Conservation (phyloP, 345 rosid species). For the Iberis pinnata region DNA sequence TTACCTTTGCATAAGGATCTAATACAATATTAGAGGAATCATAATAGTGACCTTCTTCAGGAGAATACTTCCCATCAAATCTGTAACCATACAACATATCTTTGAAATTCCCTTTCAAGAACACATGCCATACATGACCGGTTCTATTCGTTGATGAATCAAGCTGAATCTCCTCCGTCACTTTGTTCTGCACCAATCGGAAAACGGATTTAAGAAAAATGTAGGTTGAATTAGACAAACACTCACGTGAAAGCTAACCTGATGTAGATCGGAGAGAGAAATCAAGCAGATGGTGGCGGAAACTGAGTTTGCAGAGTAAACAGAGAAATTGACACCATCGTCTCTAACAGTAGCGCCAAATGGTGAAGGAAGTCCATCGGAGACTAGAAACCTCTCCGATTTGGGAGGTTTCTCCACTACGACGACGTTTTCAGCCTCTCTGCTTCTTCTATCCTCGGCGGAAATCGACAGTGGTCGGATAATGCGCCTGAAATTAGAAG, state of each 20-base stretch:
- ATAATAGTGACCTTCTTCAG: slow-evolving; percentile 60
- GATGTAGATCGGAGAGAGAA: slow-evolving; percentile 48
- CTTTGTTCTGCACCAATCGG: slow-evolving; percentile 45
- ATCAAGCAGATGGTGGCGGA: slow-evolving; percentile 74
- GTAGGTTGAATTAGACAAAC: neutral
- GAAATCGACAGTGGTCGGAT: slow-evolving; percentile 20
- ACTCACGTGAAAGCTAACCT: slow-evolving; percentile 34
- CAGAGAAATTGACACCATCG: slow-evolving; percentile 78
- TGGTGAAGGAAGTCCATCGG: slow-evolving; percentile 60
- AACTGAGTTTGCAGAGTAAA: slow-evolving; percentile 61
- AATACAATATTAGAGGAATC: slow-evolving; percentile 51
- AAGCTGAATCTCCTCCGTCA: slow-evolving; percentile 62
- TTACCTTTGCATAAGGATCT: slow-evolving; percentile 94
- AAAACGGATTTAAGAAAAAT: neutral
- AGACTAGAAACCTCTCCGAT: slow-evolving; percentile 35
- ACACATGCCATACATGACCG: slow-evolving; percentile 85
- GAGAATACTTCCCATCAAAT: slow-evolving; percentile 69
- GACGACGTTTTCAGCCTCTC: slow-evolving; percentile 40
- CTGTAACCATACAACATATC: slow-evolving; percentile 74
- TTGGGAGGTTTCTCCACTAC: slow-evolving; percentile 42
- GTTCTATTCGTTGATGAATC: slow-evolving; percentile 61
- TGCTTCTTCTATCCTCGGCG: slow-evolving; percentile 28
- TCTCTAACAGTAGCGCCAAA: slow-evolving; percentile 64
- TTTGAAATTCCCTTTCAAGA: slow-evolving; percentile 58
- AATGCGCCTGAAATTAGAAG: slow-evolving; percentile 7